phyloP scores from a whole-genome alignment of 176 grass and related monocot genomes.

The Leersia perrieri region DNA sequence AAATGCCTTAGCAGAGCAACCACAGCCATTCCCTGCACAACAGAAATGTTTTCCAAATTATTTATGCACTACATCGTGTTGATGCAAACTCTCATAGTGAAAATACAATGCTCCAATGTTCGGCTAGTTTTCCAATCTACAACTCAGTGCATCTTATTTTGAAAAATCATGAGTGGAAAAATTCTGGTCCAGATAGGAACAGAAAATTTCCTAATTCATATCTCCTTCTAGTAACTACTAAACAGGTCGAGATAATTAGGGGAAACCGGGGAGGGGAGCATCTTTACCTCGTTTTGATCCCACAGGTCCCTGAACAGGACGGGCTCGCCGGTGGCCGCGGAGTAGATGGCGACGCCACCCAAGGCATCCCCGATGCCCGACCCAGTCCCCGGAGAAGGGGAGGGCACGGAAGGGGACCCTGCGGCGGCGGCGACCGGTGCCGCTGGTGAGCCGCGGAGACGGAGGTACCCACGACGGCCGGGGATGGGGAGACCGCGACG shows the following conservation, averaged over 20 bases:
- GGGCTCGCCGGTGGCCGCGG: slow-evolving; percentile 62
- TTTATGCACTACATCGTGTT: background rate
- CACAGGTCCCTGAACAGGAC: slow-evolving; percentile 66
- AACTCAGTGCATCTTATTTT: background rate
- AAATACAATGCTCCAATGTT: background rate
- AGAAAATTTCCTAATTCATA: background rate
- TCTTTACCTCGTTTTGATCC: slow-evolving; percentile 63
- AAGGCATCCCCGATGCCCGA: slow-evolving; percentile 41
- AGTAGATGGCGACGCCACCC: slow-evolving; percentile 48
- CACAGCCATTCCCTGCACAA: slow-evolving; percentile 68
- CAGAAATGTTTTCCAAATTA: background rate
- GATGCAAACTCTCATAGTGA: background rate
- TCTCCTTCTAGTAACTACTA: background rate
- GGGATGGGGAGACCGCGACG: background rate
- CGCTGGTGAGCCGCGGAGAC: slow-evolving; percentile 4
- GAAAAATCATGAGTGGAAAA: background rate
- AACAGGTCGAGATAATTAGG: background rate
- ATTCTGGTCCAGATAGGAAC: background rate
- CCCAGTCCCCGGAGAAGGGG: background rate
- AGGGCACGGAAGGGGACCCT: slow-evolving; percentile 23
- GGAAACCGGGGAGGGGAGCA: background rate
- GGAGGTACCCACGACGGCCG: background rate
- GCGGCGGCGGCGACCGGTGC: background rate
- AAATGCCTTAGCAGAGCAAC: slow-evolving; percentile 86
- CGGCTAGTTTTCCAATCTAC: background rate